Evolutionary conservation across 441 rosid species (phyloP).

Genomic region (Daphne laureola): DNA sequence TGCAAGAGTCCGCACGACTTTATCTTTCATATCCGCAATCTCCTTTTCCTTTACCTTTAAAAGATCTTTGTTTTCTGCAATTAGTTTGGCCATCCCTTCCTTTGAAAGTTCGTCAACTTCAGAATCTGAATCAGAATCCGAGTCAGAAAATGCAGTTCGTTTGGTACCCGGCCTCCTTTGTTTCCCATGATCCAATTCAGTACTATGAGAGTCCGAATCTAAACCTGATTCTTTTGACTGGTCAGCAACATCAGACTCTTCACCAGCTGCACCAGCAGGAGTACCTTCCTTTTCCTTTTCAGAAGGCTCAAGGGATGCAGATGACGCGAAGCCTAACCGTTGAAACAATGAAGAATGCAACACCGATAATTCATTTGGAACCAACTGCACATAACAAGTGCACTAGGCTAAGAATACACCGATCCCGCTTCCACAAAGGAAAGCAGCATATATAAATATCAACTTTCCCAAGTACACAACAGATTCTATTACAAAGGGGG

Average conservation of each 20-base stretch:
- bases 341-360: conserved; percentile 37
- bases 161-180: conserved; percentile 33
- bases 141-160: conserved; percentile 39
- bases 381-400: conserved; percentile 27
- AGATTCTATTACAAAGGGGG: neutral
- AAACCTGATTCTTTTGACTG: conserved; percentile 37
- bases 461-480: conserved; percentile 3
- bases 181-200: conserved; percentile 18
- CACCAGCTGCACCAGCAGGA: conserved; percentile 24
- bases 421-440: neutral
- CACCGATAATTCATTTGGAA: conserved; percentile 31
- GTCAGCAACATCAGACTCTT: conserved; percentile 21
- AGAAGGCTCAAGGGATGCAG: conserved; percentile 54
- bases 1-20: conserved; percentile 67
- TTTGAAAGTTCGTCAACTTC: conserved; percentile 53
- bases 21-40: conserved; percentile 68
- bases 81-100: conserved; percentile 70
- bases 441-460: neutral
- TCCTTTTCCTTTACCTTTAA: conserved; percentile 58
- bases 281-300: conserved; percentile 35
- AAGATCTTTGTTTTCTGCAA: conserved; percentile 66
- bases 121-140: conserved; percentile 50
- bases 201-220: conserved; percentile 19
- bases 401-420: neutral
- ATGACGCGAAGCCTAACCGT: conserved; percentile 58